Percentiles rank a stretch among this genome's conserved stretches.
Evolutionary conservation across 768 basidiomycete genomes (phyloP).

Genomic region (Clitopilus hobsonii): DNA sequence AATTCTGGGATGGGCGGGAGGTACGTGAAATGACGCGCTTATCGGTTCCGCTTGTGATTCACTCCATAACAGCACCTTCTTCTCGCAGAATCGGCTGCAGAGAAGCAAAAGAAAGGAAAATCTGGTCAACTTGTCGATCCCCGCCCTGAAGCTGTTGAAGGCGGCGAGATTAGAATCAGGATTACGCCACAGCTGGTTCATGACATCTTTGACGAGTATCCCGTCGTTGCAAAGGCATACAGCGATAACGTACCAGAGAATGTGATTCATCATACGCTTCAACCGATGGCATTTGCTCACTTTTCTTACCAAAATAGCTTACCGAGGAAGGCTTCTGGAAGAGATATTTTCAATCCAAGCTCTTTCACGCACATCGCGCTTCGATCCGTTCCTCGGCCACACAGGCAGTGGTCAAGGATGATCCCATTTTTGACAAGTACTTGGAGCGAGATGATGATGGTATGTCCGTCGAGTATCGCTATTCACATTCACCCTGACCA

Average conservation of each 20-base stretch:
- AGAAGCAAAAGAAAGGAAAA: conserved; percentile 75
- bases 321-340: conserved; percentile 94
- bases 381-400: conserved; percentile 84
- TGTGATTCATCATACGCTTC: conserved; percentile 34
- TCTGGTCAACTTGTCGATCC: conserved; percentile 85
- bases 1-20: conserved; percentile 98
- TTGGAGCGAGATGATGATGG: conserved; percentile 96
- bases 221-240: conserved; percentile 89
- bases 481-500: conserved; percentile 3
- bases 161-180: conserved; percentile 83
- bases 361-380: conserved; percentile 93
- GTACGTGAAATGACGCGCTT: conserved; percentile 32
- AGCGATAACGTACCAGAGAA: conserved; percentile 87
- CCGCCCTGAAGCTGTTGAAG: conserved; percentile 77
- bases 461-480: conserved; percentile 37
- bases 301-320: conserved; percentile 43
- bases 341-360: conserved; percentile 92
- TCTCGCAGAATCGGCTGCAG: conserved; percentile 68
- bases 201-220: conserved; percentile 98
- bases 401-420: conserved; percentile 83
- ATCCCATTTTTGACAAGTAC: conserved; percentile 93
- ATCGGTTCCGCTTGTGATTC: conserved; percentile 8
- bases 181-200: conserved; percentile 89
- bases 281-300: conserved; percentile 5
- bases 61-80: conserved; percentile 57